phyloP scores from a whole-genome alignment of 768 basidiomycete genomes.

The Boletales sp. region DNA sequence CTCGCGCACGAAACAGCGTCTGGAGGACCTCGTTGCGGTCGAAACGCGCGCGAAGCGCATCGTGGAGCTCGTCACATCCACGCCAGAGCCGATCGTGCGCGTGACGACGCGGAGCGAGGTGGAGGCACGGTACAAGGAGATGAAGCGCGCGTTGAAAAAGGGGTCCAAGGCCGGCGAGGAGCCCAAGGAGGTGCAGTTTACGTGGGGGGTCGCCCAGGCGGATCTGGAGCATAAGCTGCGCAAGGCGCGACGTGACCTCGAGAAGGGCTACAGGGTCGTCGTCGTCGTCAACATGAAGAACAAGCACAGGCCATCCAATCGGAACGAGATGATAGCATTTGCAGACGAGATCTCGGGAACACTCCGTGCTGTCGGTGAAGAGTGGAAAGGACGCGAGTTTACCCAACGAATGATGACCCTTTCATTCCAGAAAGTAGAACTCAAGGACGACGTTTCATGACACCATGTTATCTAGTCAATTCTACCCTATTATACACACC shows the following conservation, averaged over 20 bases:
- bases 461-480: background rate
- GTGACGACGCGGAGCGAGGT: constrained; percentile 46
- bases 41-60: constrained; percentile 39
- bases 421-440: constrained; percentile 39
- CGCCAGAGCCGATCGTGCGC: constrained; percentile 58
- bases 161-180: constrained; percentile 28
- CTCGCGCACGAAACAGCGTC: constrained; percentile 26
- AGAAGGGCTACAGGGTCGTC: constrained; percentile 55
- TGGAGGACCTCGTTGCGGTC: constrained; percentile 47
- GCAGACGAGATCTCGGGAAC: constrained; percentile 39
- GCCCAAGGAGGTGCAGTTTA: constrained; percentile 68
- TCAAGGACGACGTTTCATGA: constrained; percentile 1
- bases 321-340: constrained; percentile 40
- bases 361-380: constrained; percentile 49
- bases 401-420: constrained; percentile 37
- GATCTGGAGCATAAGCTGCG: constrained; percentile 67
- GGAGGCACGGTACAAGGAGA: constrained; percentile 36
- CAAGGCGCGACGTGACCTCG: constrained; percentile 54
- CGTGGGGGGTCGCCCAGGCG: constrained; percentile 57
- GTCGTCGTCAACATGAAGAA: constrained; percentile 55
- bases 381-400: constrained; percentile 47
- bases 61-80: constrained; percentile 52
- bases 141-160: constrained; percentile 33
- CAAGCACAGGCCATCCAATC: constrained; percentile 32
- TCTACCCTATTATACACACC: constrained; percentile 23